phyloP scores from a whole-genome alignment of 257 asterid genomes.

The Echium plantagineum region DNA sequence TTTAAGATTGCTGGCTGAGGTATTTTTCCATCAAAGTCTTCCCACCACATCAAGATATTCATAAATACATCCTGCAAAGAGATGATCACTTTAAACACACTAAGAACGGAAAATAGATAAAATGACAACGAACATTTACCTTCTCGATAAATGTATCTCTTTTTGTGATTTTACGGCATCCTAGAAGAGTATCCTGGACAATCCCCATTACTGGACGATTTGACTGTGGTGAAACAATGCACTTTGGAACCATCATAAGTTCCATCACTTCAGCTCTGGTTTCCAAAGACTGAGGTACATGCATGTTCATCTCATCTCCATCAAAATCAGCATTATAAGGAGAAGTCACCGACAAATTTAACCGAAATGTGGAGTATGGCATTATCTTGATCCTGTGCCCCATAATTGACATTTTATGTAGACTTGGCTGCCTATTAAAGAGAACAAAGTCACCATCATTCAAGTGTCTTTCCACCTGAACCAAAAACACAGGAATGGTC shows the following conservation, averaged over 20 bases:
- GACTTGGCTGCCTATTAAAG: constrained; percentile 97
- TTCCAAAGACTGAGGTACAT: constrained; percentile 99
- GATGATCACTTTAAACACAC: not conserved
- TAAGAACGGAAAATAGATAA: not conserved
- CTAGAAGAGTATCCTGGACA: constrained; percentile 94
- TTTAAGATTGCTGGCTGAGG: constrained; percentile 96
- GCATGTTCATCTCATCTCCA: constrained; percentile 99
- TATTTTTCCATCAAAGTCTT: constrained; percentile 96
- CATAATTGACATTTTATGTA: constrained; percentile 98
- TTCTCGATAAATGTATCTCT: constrained; percentile 95
- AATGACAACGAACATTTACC: constrained; percentile 22
- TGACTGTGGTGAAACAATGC: constrained; percentile 93
- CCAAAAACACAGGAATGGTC: constrained; percentile 14
- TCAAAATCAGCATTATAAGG: constrained; percentile 99
- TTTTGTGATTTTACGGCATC: constrained; percentile 92
- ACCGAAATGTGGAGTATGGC: constrained; percentile 97
- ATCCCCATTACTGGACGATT: constrained; percentile 99
- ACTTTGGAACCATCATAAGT: constrained; percentile 97
- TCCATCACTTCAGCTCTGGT: constrained; percentile 97
- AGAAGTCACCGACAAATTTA: constrained; percentile 92
- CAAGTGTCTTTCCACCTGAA: constrained; percentile 97
- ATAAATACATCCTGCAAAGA: constrained; percentile 81
- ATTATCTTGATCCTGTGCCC: constrained; percentile 95
- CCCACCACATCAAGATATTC: constrained; percentile 99
- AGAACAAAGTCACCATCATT: constrained; percentile 96